phyloP scores from a whole-genome alignment of 768 basidiomycete genomes.

The Tubosaeta brunneosetosa region DNA sequence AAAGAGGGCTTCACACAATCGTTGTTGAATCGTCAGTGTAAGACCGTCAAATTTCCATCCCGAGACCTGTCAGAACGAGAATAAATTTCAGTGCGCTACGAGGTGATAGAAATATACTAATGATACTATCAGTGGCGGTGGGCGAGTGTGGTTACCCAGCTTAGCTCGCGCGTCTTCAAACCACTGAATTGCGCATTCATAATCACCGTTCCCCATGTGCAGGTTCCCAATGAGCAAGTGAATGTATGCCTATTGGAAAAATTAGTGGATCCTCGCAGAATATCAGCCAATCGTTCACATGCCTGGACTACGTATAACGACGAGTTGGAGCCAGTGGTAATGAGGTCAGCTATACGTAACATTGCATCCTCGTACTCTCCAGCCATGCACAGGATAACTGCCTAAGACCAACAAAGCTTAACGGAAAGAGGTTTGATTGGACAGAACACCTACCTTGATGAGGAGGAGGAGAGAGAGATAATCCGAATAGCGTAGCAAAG shows the following conservation, averaged over 20 bases:
- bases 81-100: background rate
- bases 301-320: background rate
- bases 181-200: background rate
- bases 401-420: no score
- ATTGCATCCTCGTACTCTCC: no score
- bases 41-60: constrained; percentile 9
- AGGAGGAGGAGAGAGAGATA: no score
- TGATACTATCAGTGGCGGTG: background rate
- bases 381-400: no score
- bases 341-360: no score
- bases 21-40: background rate
- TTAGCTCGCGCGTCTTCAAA: background rate
- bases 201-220: background rate
- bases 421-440: no score
- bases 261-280: background rate
- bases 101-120: background rate
- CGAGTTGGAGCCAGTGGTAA: no score
- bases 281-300: background rate
- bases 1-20: constrained; percentile 3
- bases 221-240: background rate
- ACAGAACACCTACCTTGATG: no score
- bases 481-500: no score
- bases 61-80: background rate
- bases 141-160: no score
- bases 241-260: background rate